Base-by-base conservation (phyloP, 192 early-diverging fungal species). In the Coemansia brasiliensis region DNA sequence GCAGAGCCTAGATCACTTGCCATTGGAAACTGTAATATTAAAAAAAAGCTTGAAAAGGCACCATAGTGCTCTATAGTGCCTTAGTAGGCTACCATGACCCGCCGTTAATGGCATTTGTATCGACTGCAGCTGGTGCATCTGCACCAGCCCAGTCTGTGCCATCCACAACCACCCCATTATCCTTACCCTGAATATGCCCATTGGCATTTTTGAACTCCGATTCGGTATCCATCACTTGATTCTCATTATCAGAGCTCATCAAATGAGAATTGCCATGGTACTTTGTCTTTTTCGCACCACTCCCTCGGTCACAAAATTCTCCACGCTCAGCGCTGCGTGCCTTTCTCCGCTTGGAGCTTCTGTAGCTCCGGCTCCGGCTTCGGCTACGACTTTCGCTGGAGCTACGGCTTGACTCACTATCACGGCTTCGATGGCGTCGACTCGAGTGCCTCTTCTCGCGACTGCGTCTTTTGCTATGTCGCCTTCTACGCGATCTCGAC, bases 401-500 rank as follows among this genome's bases (percentile, higher is more conserved):
- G n/a, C 58, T 44, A 55, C 63, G 61, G 38, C 62, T 72, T 7
- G 27, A 26, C 25, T 27, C 8, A 5, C 46, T 29, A 57, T 41
- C 57, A 1, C 61, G 39, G 56, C 68, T 68, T 1, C 65, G 24
- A 43, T 57, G 63, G 8, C 61, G 39, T 27, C 61, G 52, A 17
- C 51, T 58, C 1, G 67, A 55, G 16, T 37, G 56, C 20, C 45
- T 52, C 43, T 39, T 53, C 3, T 40, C 35, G 39, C 42, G 27
- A 15, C 32, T 35, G 17, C 39, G 41, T 39, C 40, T 52, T 40
- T 52, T 58, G 50, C 52, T 59, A 7, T 48, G 59, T 20, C 57
- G 44, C 27, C 22, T 32, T 20, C 32, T 44, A 41, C 49, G 61
- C 17, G 67, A 56, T n/a, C 52, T 57, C 11, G 46, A 40, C 37